phyloP scores from a whole-genome alignment of 164 flowering plant genomes.

The Vitis cinerea region DNA sequence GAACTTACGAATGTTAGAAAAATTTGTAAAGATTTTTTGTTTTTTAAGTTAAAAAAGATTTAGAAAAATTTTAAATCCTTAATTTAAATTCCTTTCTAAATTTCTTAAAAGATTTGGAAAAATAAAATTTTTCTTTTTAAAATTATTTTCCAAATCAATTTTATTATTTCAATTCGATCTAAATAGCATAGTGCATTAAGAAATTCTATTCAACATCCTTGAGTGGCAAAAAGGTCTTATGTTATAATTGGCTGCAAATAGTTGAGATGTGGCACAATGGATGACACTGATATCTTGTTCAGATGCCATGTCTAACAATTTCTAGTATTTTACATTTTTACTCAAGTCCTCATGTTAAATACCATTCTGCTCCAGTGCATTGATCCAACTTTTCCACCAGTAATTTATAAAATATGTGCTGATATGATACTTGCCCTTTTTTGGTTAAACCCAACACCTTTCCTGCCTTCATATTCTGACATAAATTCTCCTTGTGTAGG shows the following conservation, averaged over 20 bases:
- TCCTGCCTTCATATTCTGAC: too few species aligned
- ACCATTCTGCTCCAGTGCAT: background rate
- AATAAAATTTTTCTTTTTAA: too few species aligned
- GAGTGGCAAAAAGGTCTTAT: background rate
- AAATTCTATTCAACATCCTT: background rate
- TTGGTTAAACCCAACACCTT: too few species aligned
- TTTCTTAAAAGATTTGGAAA: too few species aligned
- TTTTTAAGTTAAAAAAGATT: too few species aligned
- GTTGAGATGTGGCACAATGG: background rate
- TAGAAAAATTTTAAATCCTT: too few species aligned
- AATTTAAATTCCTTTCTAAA: too few species aligned
- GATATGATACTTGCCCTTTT: background rate
- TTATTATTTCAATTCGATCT: too few species aligned
- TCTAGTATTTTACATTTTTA: background rate
- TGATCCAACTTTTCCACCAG: background rate
- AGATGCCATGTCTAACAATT: background rate
- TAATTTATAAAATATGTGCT: background rate
- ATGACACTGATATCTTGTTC: background rate
- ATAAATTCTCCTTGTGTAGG: conserved; percentile 39
- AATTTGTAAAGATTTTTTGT: too few species aligned
- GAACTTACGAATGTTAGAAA: too few species aligned
- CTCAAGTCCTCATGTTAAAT: background rate
- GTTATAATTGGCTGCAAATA: background rate
- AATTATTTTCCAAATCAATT: too few species aligned
- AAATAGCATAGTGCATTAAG: background rate